Base-by-base conservation (phyloP, 495 filamentous ascomycete genomes). In the Darksidea phi region DNA sequence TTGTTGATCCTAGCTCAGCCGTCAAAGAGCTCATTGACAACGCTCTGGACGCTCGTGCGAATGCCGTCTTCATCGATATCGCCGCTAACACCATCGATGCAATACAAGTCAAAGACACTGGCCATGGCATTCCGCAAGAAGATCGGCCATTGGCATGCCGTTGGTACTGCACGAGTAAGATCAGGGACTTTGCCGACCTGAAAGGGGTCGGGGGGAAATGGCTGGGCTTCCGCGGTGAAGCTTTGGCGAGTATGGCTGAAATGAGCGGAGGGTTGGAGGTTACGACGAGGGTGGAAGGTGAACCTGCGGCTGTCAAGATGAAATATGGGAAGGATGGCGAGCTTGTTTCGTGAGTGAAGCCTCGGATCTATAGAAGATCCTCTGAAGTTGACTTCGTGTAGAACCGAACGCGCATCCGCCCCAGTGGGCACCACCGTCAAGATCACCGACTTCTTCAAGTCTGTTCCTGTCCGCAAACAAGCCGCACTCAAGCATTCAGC, bases 21-120 rank as follows among this genome's bases (percentile, higher is more conserved):
- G 81, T 95, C 52, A 98, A 98, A 72, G 94, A 98, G 69, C 82
- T 97, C 17, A 65, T 98, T 48, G 93, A 97, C 61, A 97, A 98
- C 71, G 84, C 91, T 23, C 78, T 97, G 13, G 94, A 97, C 71
- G 88, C 92, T 1, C 80, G 79, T 20, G 88, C 92, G 1, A 84
- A 86, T 0, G 82, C 82, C 0, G 76, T 97, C 37, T 79, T 83
- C 26, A 76, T 97, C 32, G 79, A 92, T 56, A 77, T 96, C 25
- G 87, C 89, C 1, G 66, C 77, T 23, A 91, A 97, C 63, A 84
- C 87, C 0, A 68, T 96, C 23, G 88, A 91, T 70, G 75, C 81
- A 25, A 86, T 98, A 41, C 86, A 90, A 62, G 83, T 96, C 57
- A 87, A 87, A 46, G 94, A 98, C 73, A 95, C 96, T 74, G 94